Conservation (phyloP, 2,329 filamentous ascomycete genomes). For the Talaromyces amestolkiae region DNA sequence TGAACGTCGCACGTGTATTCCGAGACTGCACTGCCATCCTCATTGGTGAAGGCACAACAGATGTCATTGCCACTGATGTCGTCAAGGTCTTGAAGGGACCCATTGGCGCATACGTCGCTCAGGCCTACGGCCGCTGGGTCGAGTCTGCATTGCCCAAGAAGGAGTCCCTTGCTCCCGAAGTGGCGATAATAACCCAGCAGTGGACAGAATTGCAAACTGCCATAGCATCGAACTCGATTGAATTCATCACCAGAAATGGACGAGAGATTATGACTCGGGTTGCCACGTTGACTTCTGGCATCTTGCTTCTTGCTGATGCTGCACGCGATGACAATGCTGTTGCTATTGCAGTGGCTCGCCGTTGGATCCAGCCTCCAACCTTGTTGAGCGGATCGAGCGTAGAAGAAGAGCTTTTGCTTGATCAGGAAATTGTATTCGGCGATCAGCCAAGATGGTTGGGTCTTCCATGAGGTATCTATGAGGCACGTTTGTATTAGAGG, state of each 20-base stretch:
- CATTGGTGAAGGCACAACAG: conserved; percentile 66
- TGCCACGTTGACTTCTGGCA: conserved; percentile 29
- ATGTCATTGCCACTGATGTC: conserved; percentile 59
- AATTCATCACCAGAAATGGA: conserved; percentile 29
- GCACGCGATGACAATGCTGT: conserved; percentile 29
- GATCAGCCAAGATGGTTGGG: not conserved
- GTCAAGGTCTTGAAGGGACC: conserved; percentile 30
- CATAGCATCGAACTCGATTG: conserved; percentile 7
- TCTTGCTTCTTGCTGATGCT: conserved; percentile 31
- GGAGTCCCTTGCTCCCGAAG: conserved; percentile 43
- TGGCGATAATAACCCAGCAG: conserved; percentile 28
- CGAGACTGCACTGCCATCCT: conserved; percentile 58
- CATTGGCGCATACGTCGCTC: conserved; percentile 18
- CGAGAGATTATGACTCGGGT: conserved; percentile 30
- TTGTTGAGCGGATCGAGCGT: not conserved
- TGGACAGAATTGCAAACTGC: conserved; percentile 3
- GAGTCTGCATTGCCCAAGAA: conserved; percentile 41
- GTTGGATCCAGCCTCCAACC: conserved; percentile 13
- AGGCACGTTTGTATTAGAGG: not conserved
- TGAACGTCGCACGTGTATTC: conserved; percentile 65
- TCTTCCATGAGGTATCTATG: not conserved
- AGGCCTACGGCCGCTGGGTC: conserved; percentile 39
- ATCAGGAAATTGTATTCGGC: conserved; percentile 1
- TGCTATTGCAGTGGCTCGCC: conserved; percentile 25
- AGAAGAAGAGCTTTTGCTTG: not conserved